Base-by-base conservation (phyloP, 192 early-diverging fungal species). In the Linnemannia hyalina region DNA sequence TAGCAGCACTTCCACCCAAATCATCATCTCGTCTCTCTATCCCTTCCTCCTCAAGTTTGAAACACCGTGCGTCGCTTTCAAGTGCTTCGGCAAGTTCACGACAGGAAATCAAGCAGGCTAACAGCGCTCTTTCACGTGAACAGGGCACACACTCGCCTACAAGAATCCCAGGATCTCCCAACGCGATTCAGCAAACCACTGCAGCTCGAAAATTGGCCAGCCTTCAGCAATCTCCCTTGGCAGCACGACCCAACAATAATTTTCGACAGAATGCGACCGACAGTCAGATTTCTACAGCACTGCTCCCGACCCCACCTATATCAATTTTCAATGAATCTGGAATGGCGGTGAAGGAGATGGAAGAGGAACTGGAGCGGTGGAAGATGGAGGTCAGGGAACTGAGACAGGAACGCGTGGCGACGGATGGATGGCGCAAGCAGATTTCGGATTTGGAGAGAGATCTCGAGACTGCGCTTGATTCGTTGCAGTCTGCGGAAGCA, bases 401-500 rank as follows among this genome's bases (percentile, higher is more conserved):
- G 42, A 44, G 57, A 15, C 70, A 74, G 65, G 79, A 86, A 40
- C 75, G 72, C 1, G 47, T 32, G 15, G 55, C 47, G 41, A 54
- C 68, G 1, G 84, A 86, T 9, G 57, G 36, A 6, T 73, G 52
- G 60, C 65, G 77, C 29, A 86, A 86, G 46, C 84, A 86, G 36
- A 80, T 86, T 42, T 80, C 84, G 18, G 54, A 54, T 40, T 65
- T 86, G 46, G 79, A 86, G 71, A 71, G 84, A 22, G 84, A 86
- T 70, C 80, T 86, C 8, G 84, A 81, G 75, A 46, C 68, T 23
- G 84, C 84, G 8, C 42, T 86, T n/a, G 84, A 86, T 10, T 44
- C 84, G 26, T 38, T 86, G 15, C 74, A 80, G 38, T 46, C 44
- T 20, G 70, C 79, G 40, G 84, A 86, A 42, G 84, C 70, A 0